These are phyloP conservation scores for Daldinia loculata DNA, from an alignment of 495 filamentous ascomycete genomes.

Conservation along the genomic window DNA sequence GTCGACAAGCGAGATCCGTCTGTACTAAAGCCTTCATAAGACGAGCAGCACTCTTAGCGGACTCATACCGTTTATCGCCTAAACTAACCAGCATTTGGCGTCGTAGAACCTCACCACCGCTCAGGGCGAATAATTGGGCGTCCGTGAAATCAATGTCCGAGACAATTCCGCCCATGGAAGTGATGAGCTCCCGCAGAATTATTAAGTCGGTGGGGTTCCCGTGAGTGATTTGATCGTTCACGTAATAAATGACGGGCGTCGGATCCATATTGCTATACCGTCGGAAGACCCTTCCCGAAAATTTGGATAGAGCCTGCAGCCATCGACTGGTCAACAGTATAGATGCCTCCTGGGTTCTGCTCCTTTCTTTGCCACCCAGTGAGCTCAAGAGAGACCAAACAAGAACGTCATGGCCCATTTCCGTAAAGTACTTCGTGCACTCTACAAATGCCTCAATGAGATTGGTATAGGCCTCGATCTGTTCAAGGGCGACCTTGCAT, in stretches of 20 bases:
- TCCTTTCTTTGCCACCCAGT: slow-evolving; percentile 76
- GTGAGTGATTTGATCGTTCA: slow-evolving; percentile 79
- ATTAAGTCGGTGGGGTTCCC: slow-evolving; percentile 88
- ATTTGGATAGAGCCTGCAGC: slow-evolving; percentile 83
- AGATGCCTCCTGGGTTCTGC: slow-evolving; percentile 77
- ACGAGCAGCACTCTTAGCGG: slow-evolving; percentile 69
- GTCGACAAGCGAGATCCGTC: slow-evolving; percentile 73
- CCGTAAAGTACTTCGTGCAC: slow-evolving; percentile 91
- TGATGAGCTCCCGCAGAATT: slow-evolving; percentile 86
- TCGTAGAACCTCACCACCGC: slow-evolving; percentile 81
- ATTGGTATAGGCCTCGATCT: slow-evolving; percentile 92
- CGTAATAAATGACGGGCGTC: slow-evolving; percentile 85
- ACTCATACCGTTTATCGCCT: slow-evolving; percentile 76
- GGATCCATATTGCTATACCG: slow-evolving; percentile 84
- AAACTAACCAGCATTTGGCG: slow-evolving; percentile 79
- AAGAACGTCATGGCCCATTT: slow-evolving; percentile 90
- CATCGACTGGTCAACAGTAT: slow-evolving; percentile 89
- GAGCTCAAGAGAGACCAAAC: slow-evolving; percentile 87
- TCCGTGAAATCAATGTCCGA: slow-evolving; percentile 87
- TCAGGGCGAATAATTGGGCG: slow-evolving; percentile 82
- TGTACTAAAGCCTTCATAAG: slow-evolving; percentile 81
- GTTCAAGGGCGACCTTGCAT: slow-evolving; percentile 82
- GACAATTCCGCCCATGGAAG: slow-evolving; percentile 90
- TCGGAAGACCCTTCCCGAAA: slow-evolving; percentile 87
- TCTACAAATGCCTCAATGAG: slow-evolving; percentile 92